Evolutionary conservation across 2,329 filamentous ascomycete species (phyloP).

Genomic region (Raffaelea ambrosiae): DNA sequence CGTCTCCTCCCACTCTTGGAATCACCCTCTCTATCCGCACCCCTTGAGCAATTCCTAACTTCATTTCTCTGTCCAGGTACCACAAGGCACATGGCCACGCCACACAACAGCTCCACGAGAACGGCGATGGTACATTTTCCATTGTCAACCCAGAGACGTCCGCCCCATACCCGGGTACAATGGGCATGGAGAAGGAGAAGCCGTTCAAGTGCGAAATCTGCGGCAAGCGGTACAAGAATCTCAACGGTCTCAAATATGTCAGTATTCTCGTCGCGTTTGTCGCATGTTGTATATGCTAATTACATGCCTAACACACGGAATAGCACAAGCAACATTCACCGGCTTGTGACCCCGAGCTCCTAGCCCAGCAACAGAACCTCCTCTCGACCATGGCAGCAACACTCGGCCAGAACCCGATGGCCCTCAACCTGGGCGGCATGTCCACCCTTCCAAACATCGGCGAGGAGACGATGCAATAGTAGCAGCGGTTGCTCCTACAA

Average conservation of each 20-base stretch:
- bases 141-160: slow-evolving; percentile 96
- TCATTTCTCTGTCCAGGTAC: slow-evolving; percentile 38
- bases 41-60: not conserved
- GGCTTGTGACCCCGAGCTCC: slow-evolving; percentile 77
- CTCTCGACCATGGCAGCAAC: slow-evolving; percentile 23
- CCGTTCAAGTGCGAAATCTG: slow-evolving; percentile 96
- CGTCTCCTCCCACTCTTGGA: slow-evolving; percentile 18
- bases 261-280: slow-evolving; percentile 21
- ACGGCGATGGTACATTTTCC: slow-evolving; percentile 92
- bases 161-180: slow-evolving; percentile 84
- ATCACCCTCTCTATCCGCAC: slow-evolving; percentile 7
- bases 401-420: slow-evolving; percentile 18
- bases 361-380: slow-evolving; percentile 30
- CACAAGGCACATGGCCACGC: slow-evolving; percentile 84
- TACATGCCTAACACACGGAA: slow-evolving; percentile 22
- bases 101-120: slow-evolving; percentile 93
- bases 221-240: slow-evolving; percentile 97
- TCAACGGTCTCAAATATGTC: slow-evolving; percentile 95
- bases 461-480: slow-evolving; percentile 29
- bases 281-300: slow-evolving; percentile 14
- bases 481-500: not conserved
- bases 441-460: slow-evolving; percentile 31
- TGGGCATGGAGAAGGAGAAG: slow-evolving; percentile 99
- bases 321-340: slow-evolving; percentile 75
- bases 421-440: slow-evolving; percentile 23